Conservation (phyloP, 345 rosid genomes). For the Bruguiera sexangula region DNA sequence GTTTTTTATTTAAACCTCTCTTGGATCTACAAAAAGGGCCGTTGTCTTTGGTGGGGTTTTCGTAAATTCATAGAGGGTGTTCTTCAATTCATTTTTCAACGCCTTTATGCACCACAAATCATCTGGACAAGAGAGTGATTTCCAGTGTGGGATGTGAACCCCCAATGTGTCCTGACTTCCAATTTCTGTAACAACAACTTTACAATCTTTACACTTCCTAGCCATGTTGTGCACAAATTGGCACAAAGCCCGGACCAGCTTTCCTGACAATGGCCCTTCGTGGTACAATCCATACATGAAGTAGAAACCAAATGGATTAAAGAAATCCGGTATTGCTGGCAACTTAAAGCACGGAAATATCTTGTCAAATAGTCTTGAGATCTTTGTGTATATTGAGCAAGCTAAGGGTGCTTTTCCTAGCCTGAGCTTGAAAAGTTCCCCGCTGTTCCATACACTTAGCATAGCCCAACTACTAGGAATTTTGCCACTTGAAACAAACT, state of each 20-base stretch:
- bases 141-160: slow-evolving; percentile 65
- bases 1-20: slow-evolving; percentile 51
- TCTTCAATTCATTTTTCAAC: slow-evolving; percentile 38
- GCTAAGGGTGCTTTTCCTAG: slow-evolving; percentile 56
- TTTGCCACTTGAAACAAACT: slow-evolving; percentile 19
- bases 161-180: slow-evolving; percentile 38
- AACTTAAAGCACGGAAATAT: slow-evolving; percentile 49
- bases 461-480: slow-evolving; percentile 61
- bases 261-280: slow-evolving; percentile 57
- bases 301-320: slow-evolving; percentile 65
- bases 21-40: slow-evolving; percentile 77
- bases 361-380: slow-evolving; percentile 39
- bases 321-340: slow-evolving; percentile 53
- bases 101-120: slow-evolving; percentile 85
- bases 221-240: slow-evolving; percentile 66
- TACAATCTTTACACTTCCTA: slow-evolving; percentile 42
- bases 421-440: slow-evolving; percentile 61
- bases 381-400: slow-evolving; percentile 47
- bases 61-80: slow-evolving; percentile 26
- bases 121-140: slow-evolving; percentile 67
- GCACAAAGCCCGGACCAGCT: slow-evolving; percentile 52
- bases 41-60: slow-evolving; percentile 25
- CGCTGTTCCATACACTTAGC: slow-evolving; percentile 80
- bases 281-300: slow-evolving; percentile 65
- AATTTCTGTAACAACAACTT: slow-evolving; percentile 60